Conservation (phyloP, 176 grass and related monocot genomes). For the Zea luxurians region DNA sequence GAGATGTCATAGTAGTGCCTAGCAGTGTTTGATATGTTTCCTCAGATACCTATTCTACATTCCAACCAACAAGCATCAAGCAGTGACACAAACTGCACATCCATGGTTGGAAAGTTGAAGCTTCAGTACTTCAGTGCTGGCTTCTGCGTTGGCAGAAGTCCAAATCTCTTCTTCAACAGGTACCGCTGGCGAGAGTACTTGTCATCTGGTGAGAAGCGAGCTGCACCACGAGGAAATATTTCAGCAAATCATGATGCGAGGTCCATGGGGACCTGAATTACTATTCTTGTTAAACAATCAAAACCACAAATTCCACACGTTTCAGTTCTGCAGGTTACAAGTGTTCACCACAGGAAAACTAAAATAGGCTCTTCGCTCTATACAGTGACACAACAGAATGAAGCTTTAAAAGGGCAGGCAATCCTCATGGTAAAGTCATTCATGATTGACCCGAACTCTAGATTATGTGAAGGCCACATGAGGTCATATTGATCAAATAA, state of each 20-base stretch:
- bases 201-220: slow-evolving; percentile 93
- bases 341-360: background rate
- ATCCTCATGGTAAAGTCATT: background rate
- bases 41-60: slow-evolving; percentile 28
- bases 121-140: slow-evolving; percentile 68
- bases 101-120: background rate
- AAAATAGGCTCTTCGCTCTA: background rate
- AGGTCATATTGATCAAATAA: background rate
- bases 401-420: background rate
- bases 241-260: background rate
- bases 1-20: background rate
- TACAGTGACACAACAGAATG: background rate
- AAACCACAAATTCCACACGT: background rate
- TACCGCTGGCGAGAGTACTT: slow-evolving; percentile 74
- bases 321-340: background rate
- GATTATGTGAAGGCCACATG: background rate
- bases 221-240: slow-evolving; percentile 43
- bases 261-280: background rate
- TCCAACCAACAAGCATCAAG: background rate
- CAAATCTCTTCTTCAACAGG: slow-evolving; percentile 92
- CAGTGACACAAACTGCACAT: background rate
- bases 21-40: background rate
- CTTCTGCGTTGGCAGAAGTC: slow-evolving; percentile 81
- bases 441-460: background rate
- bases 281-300: background rate